phyloP scores from a whole-genome alignment of 2,329 filamentous ascomycete species.

The Cladosporium austrohemisphaericum region DNA sequence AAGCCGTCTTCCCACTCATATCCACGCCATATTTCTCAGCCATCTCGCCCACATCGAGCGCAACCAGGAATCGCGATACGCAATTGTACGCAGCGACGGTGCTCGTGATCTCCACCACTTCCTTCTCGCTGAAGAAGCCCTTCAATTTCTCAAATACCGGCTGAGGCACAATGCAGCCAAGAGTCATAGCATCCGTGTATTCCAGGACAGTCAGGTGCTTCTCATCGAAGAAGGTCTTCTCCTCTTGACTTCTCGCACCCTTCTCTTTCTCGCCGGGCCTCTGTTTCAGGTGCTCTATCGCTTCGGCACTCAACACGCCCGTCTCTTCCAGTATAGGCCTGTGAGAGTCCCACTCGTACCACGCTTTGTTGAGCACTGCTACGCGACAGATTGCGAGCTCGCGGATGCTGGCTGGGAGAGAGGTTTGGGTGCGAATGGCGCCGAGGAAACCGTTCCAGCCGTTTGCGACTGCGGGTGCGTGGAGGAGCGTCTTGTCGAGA shows the following conservation, averaged over 20 bases:
- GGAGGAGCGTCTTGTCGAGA: constrained; percentile 52
- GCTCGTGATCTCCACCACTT: constrained; percentile 77
- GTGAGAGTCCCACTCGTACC: constrained; percentile 83
- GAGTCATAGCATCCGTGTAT: constrained; percentile 82
- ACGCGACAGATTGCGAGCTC: constrained; percentile 80
- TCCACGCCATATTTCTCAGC: constrained; percentile 30
- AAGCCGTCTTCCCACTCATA: constrained; percentile 21
- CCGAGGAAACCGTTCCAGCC: constrained; percentile 58
- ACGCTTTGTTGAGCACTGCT: constrained; percentile 73
- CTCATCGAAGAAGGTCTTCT: constrained; percentile 44
- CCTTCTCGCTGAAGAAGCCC: constrained; percentile 60
- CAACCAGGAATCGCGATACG: constrained; percentile 78
- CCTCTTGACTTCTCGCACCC: constrained; percentile 30
- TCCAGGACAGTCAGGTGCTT: constrained; percentile 65
- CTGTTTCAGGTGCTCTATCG: constrained; percentile 43
- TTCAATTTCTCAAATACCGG: constrained; percentile 63
- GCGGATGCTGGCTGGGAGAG: constrained; percentile 52
- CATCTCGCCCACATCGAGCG: constrained; percentile 61
- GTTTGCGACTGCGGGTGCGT: constrained; percentile 54
- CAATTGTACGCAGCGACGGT: constrained; percentile 81
- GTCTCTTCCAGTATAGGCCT: constrained; percentile 65
- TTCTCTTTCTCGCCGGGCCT: constrained; percentile 29
- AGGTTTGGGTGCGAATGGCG: constrained; percentile 52
- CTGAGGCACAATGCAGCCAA: constrained; percentile 65
- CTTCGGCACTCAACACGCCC: constrained; percentile 53